phyloP scores from a whole-genome alignment of 23 red algal species.

The Gracilaria vermiculophylla region DNA sequence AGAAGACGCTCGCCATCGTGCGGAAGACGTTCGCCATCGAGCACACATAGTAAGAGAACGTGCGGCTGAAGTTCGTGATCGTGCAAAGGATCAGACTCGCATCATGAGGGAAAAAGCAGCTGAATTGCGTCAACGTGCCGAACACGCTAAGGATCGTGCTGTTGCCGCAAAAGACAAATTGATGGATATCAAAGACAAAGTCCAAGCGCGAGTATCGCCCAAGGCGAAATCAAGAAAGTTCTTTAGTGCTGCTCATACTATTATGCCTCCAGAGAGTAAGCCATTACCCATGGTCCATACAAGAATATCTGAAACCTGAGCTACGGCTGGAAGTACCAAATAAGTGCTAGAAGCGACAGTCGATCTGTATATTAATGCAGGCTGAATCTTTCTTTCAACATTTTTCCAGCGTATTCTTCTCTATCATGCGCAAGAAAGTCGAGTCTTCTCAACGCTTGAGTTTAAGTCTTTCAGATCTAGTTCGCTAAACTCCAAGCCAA shows the following conservation, averaged over 20 bases:
- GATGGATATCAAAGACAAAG: slow-evolving; percentile 30
- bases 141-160: slow-evolving; percentile 40
- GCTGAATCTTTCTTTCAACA: too few species aligned
- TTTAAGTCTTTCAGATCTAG: too few species aligned
- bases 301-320: not conserved
- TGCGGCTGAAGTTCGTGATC: slow-evolving; percentile 23
- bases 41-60: slow-evolving; percentile 26
- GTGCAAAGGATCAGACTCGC: slow-evolving; percentile 11
- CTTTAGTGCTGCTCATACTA: not conserved
- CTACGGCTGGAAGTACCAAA: not conserved
- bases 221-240: not conserved
- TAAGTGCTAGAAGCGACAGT: too few species aligned
- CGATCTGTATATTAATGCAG: too few species aligned
- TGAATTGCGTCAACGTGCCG: slow-evolving; percentile 17
- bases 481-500: too few species aligned
- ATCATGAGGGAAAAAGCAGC: slow-evolving; percentile 25
- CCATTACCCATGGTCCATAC: slow-evolving; percentile 1
- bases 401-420: too few species aligned
- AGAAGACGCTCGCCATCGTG: slow-evolving; percentile 31
- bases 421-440: too few species aligned
- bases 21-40: slow-evolving; percentile 25
- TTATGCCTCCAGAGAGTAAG: not conserved
- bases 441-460: too few species aligned
- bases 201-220: slow-evolving; percentile 13
- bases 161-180: slow-evolving; percentile 42